These are phyloP conservation scores for Monilinia aucupariae DNA, from an alignment of 2,329 filamentous ascomycete genomes.

Conservation along the genomic window DNA sequence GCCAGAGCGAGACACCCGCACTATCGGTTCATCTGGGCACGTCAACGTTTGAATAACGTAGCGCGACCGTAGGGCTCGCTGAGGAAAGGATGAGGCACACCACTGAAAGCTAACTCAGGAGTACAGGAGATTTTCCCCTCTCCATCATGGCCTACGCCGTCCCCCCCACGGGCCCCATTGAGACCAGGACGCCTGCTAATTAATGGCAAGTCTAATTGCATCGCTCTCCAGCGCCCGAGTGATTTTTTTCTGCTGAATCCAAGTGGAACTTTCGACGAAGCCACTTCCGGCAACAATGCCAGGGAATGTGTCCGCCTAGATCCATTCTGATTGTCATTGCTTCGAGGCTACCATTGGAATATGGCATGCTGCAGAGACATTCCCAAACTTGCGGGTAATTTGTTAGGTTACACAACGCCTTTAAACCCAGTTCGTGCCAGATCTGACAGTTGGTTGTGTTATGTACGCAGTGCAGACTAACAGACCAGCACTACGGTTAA, in stretches of 20 bases:
- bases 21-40: slow-evolving; percentile 37
- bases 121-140: slow-evolving; percentile 15
- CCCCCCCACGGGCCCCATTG: slow-evolving; percentile 14
- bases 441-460: slow-evolving; percentile 9
- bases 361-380: slow-evolving; percentile 14
- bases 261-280: slow-evolving; percentile 6
- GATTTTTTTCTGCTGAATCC: background rate
- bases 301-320: slow-evolving; percentile 4
- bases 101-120: background rate
- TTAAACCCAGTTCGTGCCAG: background rate
- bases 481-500: slow-evolving; percentile 3
- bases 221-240: background rate
- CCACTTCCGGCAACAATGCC: background rate
- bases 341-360: background rate
- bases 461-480: background rate
- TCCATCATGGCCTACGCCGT: slow-evolving; percentile 14
- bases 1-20: slow-evolving; percentile 24
- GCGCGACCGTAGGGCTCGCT: slow-evolving; percentile 17
- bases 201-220: slow-evolving; percentile 11
- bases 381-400: slow-evolving; percentile 15
- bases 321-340: background rate
- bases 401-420: slow-evolving; percentile 1
- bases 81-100: slow-evolving; percentile 15
- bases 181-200: slow-evolving; percentile 7
- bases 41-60: slow-evolving; percentile 15